Base-by-base conservation (phyloP, 139 green algal species). In the Chlorokybus atmophyticus region DNA sequence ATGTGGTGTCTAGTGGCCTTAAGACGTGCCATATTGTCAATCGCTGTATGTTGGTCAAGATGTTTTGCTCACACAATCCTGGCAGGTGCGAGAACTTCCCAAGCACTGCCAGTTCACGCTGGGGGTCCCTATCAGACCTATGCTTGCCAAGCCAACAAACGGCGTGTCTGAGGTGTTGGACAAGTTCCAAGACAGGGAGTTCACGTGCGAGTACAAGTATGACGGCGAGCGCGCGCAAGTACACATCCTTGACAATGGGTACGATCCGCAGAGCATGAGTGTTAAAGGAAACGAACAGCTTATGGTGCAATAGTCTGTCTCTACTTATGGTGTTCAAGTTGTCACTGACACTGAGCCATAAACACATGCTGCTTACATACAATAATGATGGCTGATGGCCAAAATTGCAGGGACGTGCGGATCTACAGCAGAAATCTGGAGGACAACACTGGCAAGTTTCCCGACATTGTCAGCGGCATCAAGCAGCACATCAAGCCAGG, bases 141-240 rank as follows among this genome's bases (percentile, higher is more conserved):
- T 96, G 89, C 75, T 98, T 44, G 90, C 90, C 48, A 96, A 96
- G 73, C 74, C 86, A 39, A 93, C 85, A 29, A 87, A 52, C 0
- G 88, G 86, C 4, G 81, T 93, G 41, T 50, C 35, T 1, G 84
- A 95, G 73, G 82, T 95, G 42, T 75, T 97, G 49, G 81, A 94
- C 59, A 91, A 90, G 68, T 95, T 95, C 64, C 14, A 57, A 17
- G 51, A 67, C 1, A 79, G 82, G 39, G 78, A 86, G 62, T 96
- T 98, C 71, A 95, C 85, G 4, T 94, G 83, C 62, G 90, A 98
- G 73, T 95, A 95, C 80, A 97, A 97, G 74, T 97, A 97, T 56
- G 90, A 95, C 67, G 89, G 89, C 0, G 87, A 97, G 75, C 70
- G 89, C 2, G 84, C 83, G 8, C 87, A 95, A 74, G 72, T 90